These are phyloP conservation scores for Azolla pinnata DNA, from an alignment of 75 land plant genomes.

Conservation along the genomic window DNA sequence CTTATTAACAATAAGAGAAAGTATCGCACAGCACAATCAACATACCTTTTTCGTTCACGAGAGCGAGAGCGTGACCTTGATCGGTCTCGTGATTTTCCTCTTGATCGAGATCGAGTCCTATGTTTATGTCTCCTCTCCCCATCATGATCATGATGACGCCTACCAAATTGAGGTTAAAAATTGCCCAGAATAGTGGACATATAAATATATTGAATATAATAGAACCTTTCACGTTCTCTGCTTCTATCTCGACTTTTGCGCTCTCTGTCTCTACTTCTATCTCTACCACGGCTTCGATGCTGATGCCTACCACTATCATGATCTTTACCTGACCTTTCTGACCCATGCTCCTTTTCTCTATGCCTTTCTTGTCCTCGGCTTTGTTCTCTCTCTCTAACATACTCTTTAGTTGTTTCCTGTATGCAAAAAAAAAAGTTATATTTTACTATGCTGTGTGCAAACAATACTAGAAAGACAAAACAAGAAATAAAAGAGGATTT, in stretches of 20 bases:
- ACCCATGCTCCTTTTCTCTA: no score
- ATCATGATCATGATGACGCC: slow-evolving; percentile 41
- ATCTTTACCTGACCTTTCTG: neutral
- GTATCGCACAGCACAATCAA: neutral
- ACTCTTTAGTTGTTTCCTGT: no score
- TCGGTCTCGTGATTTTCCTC: slow-evolving; percentile 53
- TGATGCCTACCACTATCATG: neutral
- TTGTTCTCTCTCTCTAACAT: no score
- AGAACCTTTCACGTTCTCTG: neutral
- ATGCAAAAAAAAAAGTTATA: no score
- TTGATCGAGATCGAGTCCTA: slow-evolving; percentile 63
- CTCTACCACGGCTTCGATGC: slow-evolving; percentile 6
- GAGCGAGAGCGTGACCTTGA: slow-evolving; percentile 56
- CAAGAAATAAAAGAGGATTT: no score
- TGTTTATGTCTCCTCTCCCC: slow-evolving; percentile 46
- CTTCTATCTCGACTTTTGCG: slow-evolving; percentile 2
- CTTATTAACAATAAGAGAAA: neutral
- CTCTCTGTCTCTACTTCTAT: neutral
- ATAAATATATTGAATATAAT: neutral
- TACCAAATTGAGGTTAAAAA: neutral
- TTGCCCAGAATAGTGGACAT: neutral
- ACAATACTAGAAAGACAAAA: no score
- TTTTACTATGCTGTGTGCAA: no score
- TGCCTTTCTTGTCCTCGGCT: no score
- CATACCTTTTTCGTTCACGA: slow-evolving; percentile 29